Evolutionary conservation across 208 protist species (phyloP), one percentile per base, ranked within the genome.

Genomic region (Crithidia fasciculata): DNA sequence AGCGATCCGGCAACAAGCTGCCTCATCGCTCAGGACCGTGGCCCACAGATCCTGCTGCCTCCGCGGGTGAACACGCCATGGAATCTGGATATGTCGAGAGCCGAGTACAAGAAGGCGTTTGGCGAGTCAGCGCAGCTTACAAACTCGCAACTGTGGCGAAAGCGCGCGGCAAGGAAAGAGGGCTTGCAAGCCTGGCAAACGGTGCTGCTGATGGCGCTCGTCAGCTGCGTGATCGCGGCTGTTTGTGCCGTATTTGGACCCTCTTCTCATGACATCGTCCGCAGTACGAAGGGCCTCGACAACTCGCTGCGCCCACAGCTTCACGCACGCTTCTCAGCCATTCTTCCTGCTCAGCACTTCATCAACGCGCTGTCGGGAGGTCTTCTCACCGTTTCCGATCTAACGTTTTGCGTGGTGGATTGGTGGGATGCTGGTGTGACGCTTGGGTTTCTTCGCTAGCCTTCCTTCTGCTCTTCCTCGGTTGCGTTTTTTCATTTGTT

Each of bases 21-120:
- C 18, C 75, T 83, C 16, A 47, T 87, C n/a, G 79, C 77, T 4
- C 67, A 82, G 15, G 82, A 87, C n/a, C 69, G 73, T 5, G 82
- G 82, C 9, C 80, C 82, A 12, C 40, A 50, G 15, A 50, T 72
- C 40, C 72, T 87, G 67, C 19, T 80, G 6, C 82, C 82, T 16
- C 44, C 56, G 52, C 72, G 70, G 9, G 12, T 56, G 7, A 71
- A 74, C 19, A 50, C 10, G 16, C 45, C 41, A 41, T 74, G 60
- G 65, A 69, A 50, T 50, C 47, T 71, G 44, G 59, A 69, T 47
- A 15, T 65, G 13, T 69, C 74, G 28, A 44, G 58, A 6, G 58
- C 19, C 8, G 58, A 76, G 19, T 79, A 80, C 57, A 18, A 28
- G 37, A 83, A 58, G 19, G n/a, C 3, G 3, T 59, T 80, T 8